phyloP scores from a whole-genome alignment of 2,329 filamentous ascomycete species.

The Xylaria sp. region DNA sequence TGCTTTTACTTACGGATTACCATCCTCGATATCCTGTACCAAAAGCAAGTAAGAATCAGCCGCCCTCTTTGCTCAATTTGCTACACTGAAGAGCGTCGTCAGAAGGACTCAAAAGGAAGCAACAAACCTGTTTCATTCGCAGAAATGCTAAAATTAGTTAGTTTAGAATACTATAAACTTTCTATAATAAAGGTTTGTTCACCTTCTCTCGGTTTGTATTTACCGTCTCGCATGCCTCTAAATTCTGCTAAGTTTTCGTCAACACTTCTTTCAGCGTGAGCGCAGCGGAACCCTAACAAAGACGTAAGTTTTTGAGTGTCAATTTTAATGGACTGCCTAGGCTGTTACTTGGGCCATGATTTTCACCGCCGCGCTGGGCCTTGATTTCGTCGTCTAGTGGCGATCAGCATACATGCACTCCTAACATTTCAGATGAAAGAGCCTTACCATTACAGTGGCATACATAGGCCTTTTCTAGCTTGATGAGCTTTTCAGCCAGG shows the following conservation, averaged over 20 bases:
- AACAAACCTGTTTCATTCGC: constrained; percentile 78
- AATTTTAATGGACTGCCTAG: too few species aligned
- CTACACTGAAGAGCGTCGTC: background rate
- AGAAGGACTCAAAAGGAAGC: background rate
- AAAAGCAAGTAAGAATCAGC: background rate
- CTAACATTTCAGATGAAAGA: background rate
- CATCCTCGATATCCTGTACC: constrained; percentile 75
- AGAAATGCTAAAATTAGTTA: constrained; percentile 68
- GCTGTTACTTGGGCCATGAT: constrained; percentile 67
- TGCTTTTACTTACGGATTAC: constrained; percentile 47
- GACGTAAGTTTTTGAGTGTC: too few species aligned
- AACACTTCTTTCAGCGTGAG: constrained; percentile 78
- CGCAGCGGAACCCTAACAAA: constrained; percentile 71
- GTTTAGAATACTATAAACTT: too few species aligned
- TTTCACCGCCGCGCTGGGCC: constrained; percentile 83
- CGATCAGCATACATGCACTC: background rate
- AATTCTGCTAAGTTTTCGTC: constrained; percentile 87
- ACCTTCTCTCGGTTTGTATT: constrained; percentile 80
- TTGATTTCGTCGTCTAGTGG: constrained; percentile 79
- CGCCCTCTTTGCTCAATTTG: background rate
- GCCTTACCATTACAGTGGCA: constrained; percentile 78
- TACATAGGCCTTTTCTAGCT: constrained; percentile 78
- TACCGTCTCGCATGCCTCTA: constrained; percentile 88
- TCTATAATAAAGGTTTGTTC: too few species aligned
- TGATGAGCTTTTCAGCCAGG: constrained; percentile 85